These are phyloP conservation scores for Fusarium pseudoanthophilum DNA, from an alignment of 2,329 filamentous ascomycete species.

Conservation along the genomic window DNA sequence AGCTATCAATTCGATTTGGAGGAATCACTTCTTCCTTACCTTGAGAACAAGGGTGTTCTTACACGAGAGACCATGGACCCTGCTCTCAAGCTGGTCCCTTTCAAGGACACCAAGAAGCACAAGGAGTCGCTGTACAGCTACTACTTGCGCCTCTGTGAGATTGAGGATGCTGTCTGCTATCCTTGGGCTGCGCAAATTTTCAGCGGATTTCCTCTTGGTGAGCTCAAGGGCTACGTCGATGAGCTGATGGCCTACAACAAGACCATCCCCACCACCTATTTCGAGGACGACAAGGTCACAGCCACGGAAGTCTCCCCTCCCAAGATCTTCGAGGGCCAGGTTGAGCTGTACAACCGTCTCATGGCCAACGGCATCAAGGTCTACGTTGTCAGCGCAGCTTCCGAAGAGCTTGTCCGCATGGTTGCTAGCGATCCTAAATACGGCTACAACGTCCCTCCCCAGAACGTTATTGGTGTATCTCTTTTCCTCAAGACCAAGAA, in stretches of 20 bases:
- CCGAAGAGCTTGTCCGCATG: constrained; percentile 59
- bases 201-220: constrained; percentile 55
- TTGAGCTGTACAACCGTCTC: constrained; percentile 56
- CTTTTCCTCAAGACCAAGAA: constrained; percentile 50
- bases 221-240: constrained; percentile 59
- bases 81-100: constrained; percentile 54
- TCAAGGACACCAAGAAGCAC: constrained; percentile 52
- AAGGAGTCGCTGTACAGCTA: constrained; percentile 58
- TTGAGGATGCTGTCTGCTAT: constrained; percentile 56
- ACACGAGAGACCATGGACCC: constrained; percentile 55
- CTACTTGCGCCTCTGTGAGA: constrained; percentile 56
- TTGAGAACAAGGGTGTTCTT: constrained; percentile 55
- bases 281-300: constrained; percentile 47
- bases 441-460: constrained; percentile 56
- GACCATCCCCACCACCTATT: constrained; percentile 52
- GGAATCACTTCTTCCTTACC: constrained; percentile 56
- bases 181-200: constrained; percentile 57
- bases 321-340: constrained; percentile 53
- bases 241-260: constrained; percentile 57
- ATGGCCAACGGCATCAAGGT: constrained; percentile 57
- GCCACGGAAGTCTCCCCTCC: constrained; percentile 49
- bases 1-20: constrained; percentile 56
- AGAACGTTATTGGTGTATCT: constrained; percentile 58
- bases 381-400: constrained; percentile 55
- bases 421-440: constrained; percentile 57